Evolutionary conservation across 495 filamentous ascomycete genomes (phyloP).

Genomic region (Aspergillus olivimuriae): DNA sequence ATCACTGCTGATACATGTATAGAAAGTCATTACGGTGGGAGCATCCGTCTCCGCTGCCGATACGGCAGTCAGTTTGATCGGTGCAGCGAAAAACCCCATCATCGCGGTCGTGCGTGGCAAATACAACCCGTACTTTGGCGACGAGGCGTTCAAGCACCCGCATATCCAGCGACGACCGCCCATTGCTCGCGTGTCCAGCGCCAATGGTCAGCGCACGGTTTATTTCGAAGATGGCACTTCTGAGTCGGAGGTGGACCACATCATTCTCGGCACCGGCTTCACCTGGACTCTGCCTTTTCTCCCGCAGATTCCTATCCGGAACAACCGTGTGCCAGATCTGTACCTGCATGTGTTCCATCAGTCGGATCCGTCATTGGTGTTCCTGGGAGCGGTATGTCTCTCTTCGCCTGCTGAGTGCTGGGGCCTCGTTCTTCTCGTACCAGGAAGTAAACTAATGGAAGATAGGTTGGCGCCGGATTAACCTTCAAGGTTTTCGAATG

Average conservation of each 20-base stretch:
- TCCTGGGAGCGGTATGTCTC: slow-evolving; percentile 39
- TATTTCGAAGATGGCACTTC: slow-evolving; percentile 44
- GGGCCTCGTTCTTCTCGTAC: too few relatives aligned
- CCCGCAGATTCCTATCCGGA: slow-evolving; percentile 39
- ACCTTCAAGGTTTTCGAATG: slow-evolving; percentile 56
- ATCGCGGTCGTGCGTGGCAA: slow-evolving; percentile 33
- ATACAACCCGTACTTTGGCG: slow-evolving; percentile 47
- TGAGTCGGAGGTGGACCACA: slow-evolving; percentile 44
- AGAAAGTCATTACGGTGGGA: slow-evolving; percentile 38
- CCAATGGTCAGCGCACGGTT: slow-evolving; percentile 29
- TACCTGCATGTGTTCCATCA: slow-evolving; percentile 52
- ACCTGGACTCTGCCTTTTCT: slow-evolving; percentile 50
- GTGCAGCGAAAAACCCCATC: slow-evolving; percentile 27
- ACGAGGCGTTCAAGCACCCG: slow-evolving; percentile 45
- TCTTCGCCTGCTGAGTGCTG: slow-evolving; percentile 9
- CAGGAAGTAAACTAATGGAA: slow-evolving; percentile 24
- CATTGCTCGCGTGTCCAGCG: slow-evolving; percentile 37
- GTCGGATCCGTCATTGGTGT: slow-evolving; percentile 30
- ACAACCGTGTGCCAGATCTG: slow-evolving; percentile 48
- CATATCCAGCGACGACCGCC: slow-evolving; percentile 36
- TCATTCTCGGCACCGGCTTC: slow-evolving; percentile 55
- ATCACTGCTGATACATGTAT: slow-evolving; percentile 5
- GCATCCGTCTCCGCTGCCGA: slow-evolving; percentile 41
- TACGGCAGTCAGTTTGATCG: slow-evolving; percentile 30
- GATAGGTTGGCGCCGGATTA: slow-evolving; percentile 47